These are phyloP conservation scores for Streptanthus diversifolius DNA, from an alignment of 345 rosid species.

Conservation along the genomic window DNA sequence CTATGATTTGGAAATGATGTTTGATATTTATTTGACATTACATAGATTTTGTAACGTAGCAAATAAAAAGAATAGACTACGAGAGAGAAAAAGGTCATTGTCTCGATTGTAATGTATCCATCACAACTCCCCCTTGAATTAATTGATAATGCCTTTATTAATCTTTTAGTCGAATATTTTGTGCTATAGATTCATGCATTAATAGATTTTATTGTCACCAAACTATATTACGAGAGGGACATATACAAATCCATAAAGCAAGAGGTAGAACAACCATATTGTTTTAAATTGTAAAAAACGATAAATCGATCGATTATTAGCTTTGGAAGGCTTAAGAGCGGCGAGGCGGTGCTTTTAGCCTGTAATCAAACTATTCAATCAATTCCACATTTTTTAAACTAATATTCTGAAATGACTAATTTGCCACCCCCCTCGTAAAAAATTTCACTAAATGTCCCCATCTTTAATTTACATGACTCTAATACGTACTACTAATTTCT, in stretches of 20 bases:
- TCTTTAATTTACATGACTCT: constrained; percentile 16
- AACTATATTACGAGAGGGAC: not conserved
- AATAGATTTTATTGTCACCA: not conserved
- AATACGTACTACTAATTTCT: not conserved
- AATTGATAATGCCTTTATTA: not conserved
- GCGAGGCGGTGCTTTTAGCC: constrained; percentile 33
- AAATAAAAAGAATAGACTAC: constrained; percentile 15
- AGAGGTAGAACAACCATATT: not conserved
- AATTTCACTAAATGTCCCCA: too few species aligned
- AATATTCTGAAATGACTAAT: not conserved
- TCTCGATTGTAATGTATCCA: constrained; percentile 28
- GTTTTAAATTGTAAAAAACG: not conserved
- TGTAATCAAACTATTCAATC: constrained; percentile 22
- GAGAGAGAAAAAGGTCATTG: constrained; percentile 23
- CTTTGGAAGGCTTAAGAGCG: too few species aligned
- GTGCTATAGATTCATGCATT: not conserved
- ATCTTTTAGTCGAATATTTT: not conserved
- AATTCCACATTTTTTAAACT: constrained; percentile 1
- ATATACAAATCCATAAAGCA: not conserved
- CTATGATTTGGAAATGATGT: constrained; percentile 19
- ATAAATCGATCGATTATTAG: not conserved
- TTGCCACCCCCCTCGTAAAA: constrained; percentile 25
- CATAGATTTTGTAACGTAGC: constrained; percentile 24
- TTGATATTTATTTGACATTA: constrained; percentile 10
- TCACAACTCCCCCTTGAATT: constrained; percentile 9